phyloP scores from a whole-genome alignment of 2,329 filamentous ascomycete genomes.

The Aspergillus piperis region DNA sequence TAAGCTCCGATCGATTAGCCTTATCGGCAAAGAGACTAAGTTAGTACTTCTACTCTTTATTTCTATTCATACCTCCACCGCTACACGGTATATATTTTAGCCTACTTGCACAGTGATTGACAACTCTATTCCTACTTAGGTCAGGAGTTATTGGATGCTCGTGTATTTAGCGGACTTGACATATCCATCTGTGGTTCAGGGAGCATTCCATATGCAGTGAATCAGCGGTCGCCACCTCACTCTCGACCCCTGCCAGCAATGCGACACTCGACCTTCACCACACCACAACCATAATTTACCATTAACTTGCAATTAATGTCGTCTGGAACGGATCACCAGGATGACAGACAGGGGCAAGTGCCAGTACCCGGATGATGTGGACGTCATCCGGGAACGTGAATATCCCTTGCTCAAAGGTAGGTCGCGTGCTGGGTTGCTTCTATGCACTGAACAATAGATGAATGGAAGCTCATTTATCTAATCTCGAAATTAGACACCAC shows the following conservation, averaged over 20 bases:
- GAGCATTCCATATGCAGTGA: background rate
- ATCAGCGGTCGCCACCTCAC: slow-evolving; percentile 7
- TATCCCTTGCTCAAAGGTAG: slow-evolving; percentile 50
- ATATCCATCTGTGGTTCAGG: background rate
- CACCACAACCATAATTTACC: background rate
- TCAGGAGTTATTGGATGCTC: too few species aligned
- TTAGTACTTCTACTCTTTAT: background rate
- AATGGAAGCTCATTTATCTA: background rate
- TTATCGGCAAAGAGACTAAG: background rate
- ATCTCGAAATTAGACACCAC: slow-evolving; percentile 57
- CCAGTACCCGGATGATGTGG: slow-evolving; percentile 49
- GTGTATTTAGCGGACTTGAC: background rate
- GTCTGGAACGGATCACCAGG: background rate
- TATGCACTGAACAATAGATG: background rate
- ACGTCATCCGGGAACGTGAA: slow-evolving; percentile 49
- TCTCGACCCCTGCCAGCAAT: background rate
- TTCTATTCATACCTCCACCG: background rate
- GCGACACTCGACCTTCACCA: background rate
- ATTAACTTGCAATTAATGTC: background rate
- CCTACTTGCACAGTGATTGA: background rate
- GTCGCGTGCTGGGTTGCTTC: background rate
- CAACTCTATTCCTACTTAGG: background rate
- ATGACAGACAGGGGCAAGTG: slow-evolving; percentile 10
- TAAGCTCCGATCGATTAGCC: slow-evolving; percentile 24
- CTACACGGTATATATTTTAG: background rate